These are phyloP conservation scores for Cucurbita argyrosperma DNA, from an alignment of 306 rosid genomes.

Conservation along the genomic window DNA sequence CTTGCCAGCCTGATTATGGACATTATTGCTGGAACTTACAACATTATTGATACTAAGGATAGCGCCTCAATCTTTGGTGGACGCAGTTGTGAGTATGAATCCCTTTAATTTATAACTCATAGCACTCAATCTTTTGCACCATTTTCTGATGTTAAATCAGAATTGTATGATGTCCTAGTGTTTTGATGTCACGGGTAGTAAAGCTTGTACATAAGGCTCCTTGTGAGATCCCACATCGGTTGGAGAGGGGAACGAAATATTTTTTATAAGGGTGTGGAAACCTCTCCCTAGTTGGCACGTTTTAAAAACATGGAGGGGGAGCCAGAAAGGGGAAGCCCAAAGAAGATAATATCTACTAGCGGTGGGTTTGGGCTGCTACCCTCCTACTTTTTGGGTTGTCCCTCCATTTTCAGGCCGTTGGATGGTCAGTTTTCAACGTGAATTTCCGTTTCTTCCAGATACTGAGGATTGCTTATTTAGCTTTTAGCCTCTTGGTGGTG, in stretches of 20 bases:
- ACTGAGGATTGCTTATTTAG: background rate
- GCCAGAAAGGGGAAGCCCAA: no score
- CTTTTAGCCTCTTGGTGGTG: background rate
- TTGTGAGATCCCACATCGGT: no score
- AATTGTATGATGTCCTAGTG: background rate
- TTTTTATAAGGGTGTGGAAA: no score
- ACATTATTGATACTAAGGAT: constrained; percentile 36
- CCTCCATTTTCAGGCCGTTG: background rate
- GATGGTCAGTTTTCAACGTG: background rate
- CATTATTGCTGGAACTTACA: constrained; percentile 86
- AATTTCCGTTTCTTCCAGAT: background rate
- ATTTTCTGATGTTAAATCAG: background rate
- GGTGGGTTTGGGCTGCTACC: no score
- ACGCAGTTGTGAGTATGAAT: constrained; percentile 56
- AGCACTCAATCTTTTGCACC: constrained; percentile 9
- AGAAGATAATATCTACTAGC: no score
- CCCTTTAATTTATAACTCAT: constrained; percentile 10
- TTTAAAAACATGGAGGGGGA: no score
- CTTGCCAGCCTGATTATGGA: constrained; percentile 94
- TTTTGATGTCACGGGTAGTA: background rate
- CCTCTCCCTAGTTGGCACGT: no score
- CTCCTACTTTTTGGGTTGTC: background rate
- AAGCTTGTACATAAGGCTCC: background rate
- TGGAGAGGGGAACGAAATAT: no score
- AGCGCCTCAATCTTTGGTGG: constrained; percentile 44